These are phyloP conservation scores for Juglanconis oblonga DNA, from an alignment of 2,329 filamentous ascomycete genomes.

Conservation along the genomic window DNA sequence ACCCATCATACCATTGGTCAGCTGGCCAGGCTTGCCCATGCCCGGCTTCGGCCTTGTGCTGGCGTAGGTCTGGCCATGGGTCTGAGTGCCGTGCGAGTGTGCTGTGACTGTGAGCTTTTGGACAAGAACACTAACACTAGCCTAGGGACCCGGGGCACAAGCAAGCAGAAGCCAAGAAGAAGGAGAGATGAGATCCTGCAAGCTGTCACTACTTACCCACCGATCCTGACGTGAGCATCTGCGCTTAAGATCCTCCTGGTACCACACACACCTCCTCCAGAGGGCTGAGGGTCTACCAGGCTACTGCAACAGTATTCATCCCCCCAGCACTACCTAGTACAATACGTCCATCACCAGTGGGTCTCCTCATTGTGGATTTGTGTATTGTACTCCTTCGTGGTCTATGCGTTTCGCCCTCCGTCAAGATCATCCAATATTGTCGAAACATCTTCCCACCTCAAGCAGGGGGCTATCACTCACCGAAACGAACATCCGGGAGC, in stretches of 20 bases:
- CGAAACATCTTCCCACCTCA: slow-evolving; percentile 7
- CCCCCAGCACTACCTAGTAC: not conserved
- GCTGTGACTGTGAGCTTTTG: too few relatives aligned
- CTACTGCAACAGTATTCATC: too few relatives aligned
- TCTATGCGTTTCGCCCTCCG: not conserved
- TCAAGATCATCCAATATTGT: slow-evolving; percentile 5
- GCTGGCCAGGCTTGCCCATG: not conserved
- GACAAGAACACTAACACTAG: not conserved
- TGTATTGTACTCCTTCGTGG: slow-evolving; percentile 7
- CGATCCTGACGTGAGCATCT: too few relatives aligned
- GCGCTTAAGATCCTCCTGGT: not conserved
- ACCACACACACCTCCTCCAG: not conserved
- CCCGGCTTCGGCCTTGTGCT: not conserved
- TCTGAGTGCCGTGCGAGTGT: too few relatives aligned
- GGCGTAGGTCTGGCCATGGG: not conserved
- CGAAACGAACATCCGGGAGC: not conserved
- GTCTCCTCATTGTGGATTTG: slow-evolving; percentile 3
- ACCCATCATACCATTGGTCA: not conserved
- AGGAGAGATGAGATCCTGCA: too few relatives aligned
- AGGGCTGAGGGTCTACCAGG: not conserved
- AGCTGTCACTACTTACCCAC: too few relatives aligned
- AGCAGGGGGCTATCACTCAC: not conserved
- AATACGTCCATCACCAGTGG: slow-evolving; percentile 1
- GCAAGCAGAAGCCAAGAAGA: not conserved
- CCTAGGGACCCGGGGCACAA: not conserved